Percentiles rank a stretch among this genome's conserved stretches.
Conservation (phyloP, 1,284 basidiomycete species). For the Crocinoboletus sp. region DNA sequence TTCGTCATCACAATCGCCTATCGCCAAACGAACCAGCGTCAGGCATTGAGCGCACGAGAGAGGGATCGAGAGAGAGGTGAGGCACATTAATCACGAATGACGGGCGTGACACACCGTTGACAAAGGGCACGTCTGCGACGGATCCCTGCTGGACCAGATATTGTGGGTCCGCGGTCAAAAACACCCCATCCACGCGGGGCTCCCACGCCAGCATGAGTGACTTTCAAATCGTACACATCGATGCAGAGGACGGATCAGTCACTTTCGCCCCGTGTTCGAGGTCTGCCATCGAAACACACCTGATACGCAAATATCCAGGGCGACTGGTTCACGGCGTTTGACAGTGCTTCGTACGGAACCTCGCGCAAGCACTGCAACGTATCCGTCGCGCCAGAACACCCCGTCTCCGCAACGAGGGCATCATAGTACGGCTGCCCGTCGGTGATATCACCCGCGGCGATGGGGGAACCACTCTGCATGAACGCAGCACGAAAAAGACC, state of each 20-base stretch:
- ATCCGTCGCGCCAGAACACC: constrained; percentile 20
- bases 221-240: constrained; percentile 14
- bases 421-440: constrained; percentile 25
- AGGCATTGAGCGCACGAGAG: no score
- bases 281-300: constrained; percentile 24
- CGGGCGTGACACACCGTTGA: constrained; percentile 37
- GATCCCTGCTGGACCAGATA: constrained; percentile 36
- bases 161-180: constrained; percentile 43
- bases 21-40: no score
- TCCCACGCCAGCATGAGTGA: constrained; percentile 42
- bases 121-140: constrained; percentile 43
- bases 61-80: no score
- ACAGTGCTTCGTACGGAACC: constrained; percentile 22
- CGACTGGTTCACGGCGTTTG: constrained; percentile 13
- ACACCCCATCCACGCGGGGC: constrained; percentile 49
- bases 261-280: background rate
- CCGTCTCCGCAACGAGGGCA: constrained; percentile 18
- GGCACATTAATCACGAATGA: no score
- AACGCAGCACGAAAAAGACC: constrained; percentile 24
- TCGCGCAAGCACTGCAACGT: constrained; percentile 32
- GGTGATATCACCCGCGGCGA: constrained; percentile 22
- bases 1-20: constrained; percentile 43
- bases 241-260: background rate
- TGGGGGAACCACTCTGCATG: constrained; percentile 20
- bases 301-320: constrained; percentile 41